These are phyloP conservation scores for Candida anutae DNA, from an alignment of 1,139 yeast species.

Conservation along the genomic window DNA sequence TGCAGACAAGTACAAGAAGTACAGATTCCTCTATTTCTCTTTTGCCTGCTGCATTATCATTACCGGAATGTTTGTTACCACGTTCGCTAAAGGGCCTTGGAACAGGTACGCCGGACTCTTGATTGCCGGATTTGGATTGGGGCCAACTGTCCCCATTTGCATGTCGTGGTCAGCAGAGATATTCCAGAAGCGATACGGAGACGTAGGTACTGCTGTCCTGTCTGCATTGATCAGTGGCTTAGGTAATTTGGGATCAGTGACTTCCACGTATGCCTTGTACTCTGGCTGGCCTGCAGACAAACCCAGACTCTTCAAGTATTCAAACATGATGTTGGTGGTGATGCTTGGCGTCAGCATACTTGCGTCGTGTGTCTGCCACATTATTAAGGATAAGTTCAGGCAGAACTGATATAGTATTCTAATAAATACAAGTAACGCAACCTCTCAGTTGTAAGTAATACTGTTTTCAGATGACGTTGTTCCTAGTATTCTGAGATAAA, in stretches of 20 bases:
- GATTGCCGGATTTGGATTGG: slow-evolving; percentile 79
- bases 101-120: slow-evolving; percentile 70
- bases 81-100: slow-evolving; percentile 72
- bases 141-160: slow-evolving; percentile 84
- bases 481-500: too few species aligned
- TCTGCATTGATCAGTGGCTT: slow-evolving; percentile 79
- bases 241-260: slow-evolving; percentile 80
- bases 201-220: slow-evolving; percentile 77
- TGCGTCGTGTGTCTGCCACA: slow-evolving; percentile 29
- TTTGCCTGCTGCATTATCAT: slow-evolving; percentile 60
- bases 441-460: too few species aligned
- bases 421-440: too few species aligned
- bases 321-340: slow-evolving; percentile 79
- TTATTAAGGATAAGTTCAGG: slow-evolving; percentile 16
- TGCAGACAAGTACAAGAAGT: slow-evolving; percentile 58
- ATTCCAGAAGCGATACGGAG: slow-evolving; percentile 65
- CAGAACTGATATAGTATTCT: too few species aligned
- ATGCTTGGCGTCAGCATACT: slow-evolving; percentile 69
- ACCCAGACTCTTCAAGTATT: slow-evolving; percentile 51
- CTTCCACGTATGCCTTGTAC: slow-evolving; percentile 79
- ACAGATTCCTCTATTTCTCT: slow-evolving; percentile 56
- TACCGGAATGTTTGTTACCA: slow-evolving; percentile 65
- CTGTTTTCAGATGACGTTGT: too few species aligned
- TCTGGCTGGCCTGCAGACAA: slow-evolving; percentile 81
- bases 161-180: slow-evolving; percentile 86